Base-by-base conservation (phyloP, 768 basidiomycete species). In the Peribolospora kevripleyi region DNA sequence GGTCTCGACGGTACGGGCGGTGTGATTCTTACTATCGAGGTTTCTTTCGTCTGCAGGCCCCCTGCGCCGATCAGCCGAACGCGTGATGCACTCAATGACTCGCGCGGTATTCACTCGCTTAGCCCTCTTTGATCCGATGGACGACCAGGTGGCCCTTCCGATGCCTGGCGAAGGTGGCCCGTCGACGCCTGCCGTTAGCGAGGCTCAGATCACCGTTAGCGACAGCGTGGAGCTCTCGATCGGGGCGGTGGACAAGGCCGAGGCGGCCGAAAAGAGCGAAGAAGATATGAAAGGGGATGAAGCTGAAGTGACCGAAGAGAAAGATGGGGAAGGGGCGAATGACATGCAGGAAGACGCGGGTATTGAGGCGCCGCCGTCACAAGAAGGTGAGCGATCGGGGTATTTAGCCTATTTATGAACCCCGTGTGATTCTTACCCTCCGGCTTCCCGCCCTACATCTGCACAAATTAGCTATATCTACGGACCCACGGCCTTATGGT, bases 41-140 rank as follows among this genome's bases (percentile, higher is more conserved):
- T 52, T 42, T n/a, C 11, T 38, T 41, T 14, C 38, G 11, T 43
- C 7, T 48, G 14, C 65, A 93, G 87, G 90, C 69, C 81, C 81
- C 56, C 72, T 93, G 11, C 78, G 87, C 45, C 76, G 84, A 42
- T 84, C 81, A 13, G 85, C 87, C 7, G 86, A 95, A 66, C 76
- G 76, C 40, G 84, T 82, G 0, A 90, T 97, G 76, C 82, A 95
- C 62, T 71, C 76, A 0, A 75, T 97, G 56, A 84, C 90, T 51
- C 75, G 84, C 60, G 78, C 75, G 1, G 81, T 83, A 36, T 95
- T 95, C 64, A 71, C 73, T 0, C 76, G 82, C 50, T 71, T 97
- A 11, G 51, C 58, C 42, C 54, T 58, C 4, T 36, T 54, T 8
- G 58, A 57, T 43, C 46, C 59, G 3, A 49, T 54, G 40, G 59